Conservation (phyloP, 192 early-diverging fungal species). For the Neocallimastix lanati region DNA sequence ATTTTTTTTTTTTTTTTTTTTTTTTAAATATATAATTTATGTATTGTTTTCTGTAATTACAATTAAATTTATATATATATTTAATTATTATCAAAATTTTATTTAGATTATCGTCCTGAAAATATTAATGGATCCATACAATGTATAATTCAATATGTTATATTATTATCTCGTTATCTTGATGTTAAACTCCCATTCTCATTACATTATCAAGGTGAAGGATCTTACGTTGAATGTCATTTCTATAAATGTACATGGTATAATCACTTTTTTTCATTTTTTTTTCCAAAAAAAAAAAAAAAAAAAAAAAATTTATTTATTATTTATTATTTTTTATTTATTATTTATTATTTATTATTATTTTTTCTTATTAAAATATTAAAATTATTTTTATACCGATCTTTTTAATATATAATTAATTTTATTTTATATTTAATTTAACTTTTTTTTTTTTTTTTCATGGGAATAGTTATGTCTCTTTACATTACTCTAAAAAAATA, state of each 20-base stretch:
- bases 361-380: too few relatives aligned
- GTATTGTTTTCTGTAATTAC: too few relatives aligned
- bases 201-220: not conserved
- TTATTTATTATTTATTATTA: too few relatives aligned
- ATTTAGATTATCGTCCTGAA: not conserved
- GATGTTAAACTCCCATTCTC: not conserved
- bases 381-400: not conserved
- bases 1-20: not conserved
- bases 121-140: not conserved
- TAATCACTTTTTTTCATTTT: not conserved
- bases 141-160: not conserved
- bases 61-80: too few relatives aligned
- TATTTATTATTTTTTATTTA: too few relatives aligned
- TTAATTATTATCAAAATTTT: not conserved
- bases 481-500: not conserved
- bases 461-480: not conserved
- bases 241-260: not conserved
- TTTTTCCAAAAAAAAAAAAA: too few relatives aligned
- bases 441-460: too few relatives aligned
- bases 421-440: too few relatives aligned
- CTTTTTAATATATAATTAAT: too few relatives aligned
- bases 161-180: not conserved
- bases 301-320: too few relatives aligned
- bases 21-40: not conserved
- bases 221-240: not conserved